Base-by-base conservation (phyloP, 208 protist genomes). In the Acanthamoeba healyi region DNA sequence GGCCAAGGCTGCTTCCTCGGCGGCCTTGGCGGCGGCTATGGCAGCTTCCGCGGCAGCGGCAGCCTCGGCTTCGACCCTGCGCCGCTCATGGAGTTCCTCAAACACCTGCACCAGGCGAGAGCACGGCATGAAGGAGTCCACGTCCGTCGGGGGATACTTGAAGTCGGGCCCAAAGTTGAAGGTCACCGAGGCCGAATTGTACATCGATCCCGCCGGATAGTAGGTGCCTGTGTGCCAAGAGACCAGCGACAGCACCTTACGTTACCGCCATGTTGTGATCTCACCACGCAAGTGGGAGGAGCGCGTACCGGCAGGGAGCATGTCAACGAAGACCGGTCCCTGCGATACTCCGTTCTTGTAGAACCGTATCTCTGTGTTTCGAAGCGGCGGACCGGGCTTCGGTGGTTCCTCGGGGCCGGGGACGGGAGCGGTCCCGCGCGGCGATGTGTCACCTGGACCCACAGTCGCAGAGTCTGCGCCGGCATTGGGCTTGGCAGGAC, bases 81-180 rank as follows among this genome's bases (percentile, higher is more conserved):
- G 51, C 22, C 32, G 17, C 22, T 65, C 84, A 10, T 72, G 56
- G 9, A 72, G 29, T 29, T 91, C 36, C 26, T 91, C 84, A 49
- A 51, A 49, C 26, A 32, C 34, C 34, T 65, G 84, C 61, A 72
- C 84, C 24, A 91, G 36, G 29, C 40, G 56, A 7, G 56, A 63
- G 36, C 84, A 91, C 26, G 84, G 84, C 51, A 44, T 44, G 56
- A 46, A 91, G 22, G 34, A 51, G 40, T 14, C 34, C 54, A 84
- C 67, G 34, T 94, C 92, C 32, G 7, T 61, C 56, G 95, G 95
- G 4, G 93, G 89, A 29, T 44, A 94, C 61, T 94, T 94, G 54
- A 96, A 96, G n/a, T 82, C 84, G 26, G 95, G 95, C 10, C 95
- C 95, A 54, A 96, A 96, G 54, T 96, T 96, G 56, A 96, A 96